Conservation (phyloP, 2,329 filamentous ascomycete genomes). For the Stromatinia cepivora region DNA sequence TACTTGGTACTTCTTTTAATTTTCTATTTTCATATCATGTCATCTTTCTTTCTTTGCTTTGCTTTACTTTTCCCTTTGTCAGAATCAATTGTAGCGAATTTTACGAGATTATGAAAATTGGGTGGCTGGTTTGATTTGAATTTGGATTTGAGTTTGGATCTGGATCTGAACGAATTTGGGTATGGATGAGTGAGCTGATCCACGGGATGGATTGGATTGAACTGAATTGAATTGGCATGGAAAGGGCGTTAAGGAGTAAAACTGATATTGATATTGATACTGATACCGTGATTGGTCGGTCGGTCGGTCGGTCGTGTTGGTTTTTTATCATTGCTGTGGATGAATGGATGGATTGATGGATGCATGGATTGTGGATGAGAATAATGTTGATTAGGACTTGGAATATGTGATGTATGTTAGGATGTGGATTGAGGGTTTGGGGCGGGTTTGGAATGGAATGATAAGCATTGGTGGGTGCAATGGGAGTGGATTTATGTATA, state of each 20-base stretch:
- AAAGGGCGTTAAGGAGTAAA: neutral
- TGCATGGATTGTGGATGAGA: neutral
- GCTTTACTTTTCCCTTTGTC: constrained; percentile 1
- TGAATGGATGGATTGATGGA: neutral
- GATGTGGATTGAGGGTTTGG: too few species aligned
- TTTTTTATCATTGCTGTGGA: neutral
- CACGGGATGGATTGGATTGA: neutral
- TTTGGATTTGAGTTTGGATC: neutral
- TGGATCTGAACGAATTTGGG: too few species aligned
- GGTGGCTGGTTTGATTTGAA: neutral
- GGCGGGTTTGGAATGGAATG: too few species aligned
- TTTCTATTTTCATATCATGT: neutral
- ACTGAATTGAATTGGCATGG: too few species aligned
- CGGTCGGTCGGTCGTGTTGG: too few species aligned
- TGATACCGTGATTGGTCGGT: too few species aligned
- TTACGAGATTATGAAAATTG: constrained; percentile 1
- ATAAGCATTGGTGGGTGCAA: too few species aligned
- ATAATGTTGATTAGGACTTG: too few species aligned
- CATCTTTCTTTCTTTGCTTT: neutral
- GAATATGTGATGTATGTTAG: too few species aligned
- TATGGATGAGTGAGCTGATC: neutral
- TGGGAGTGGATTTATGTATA: too few species aligned
- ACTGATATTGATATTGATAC: neutral
- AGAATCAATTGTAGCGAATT: neutral
- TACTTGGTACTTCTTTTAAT: neutral